phyloP scores from a whole-genome alignment of 2,329 filamentous ascomycete genomes.

The Scedosporium minutisporum region DNA sequence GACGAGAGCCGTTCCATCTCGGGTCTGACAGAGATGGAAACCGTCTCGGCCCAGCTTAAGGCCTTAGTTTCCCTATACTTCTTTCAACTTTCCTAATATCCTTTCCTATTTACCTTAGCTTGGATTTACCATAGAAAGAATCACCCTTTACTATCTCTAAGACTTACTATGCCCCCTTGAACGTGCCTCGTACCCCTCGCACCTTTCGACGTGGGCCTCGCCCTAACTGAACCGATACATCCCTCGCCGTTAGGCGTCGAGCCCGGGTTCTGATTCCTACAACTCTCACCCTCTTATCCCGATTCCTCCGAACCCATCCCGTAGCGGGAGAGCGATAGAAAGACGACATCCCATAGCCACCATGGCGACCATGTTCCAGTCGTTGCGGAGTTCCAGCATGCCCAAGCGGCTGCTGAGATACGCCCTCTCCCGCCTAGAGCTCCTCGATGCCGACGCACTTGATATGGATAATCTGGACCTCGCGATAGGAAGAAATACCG shows the following conservation, averaged over 20 bases:
- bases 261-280: neutral
- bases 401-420: slow-evolving; percentile 85
- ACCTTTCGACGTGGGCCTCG: neutral
- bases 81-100: neutral
- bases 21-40: neutral
- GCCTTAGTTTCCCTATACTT: neutral
- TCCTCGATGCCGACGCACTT: slow-evolving; percentile 79
- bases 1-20: neutral
- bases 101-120: neutral
- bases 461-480: slow-evolving; percentile 82
- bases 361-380: slow-evolving; percentile 67
- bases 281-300: neutral
- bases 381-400: slow-evolving; percentile 59
- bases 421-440: slow-evolving; percentile 70
- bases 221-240: neutral
- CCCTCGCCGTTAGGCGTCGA: neutral
- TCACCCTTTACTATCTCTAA: neutral
- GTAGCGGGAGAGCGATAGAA: neutral
- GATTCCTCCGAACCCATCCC: neutral
- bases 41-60: neutral
- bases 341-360: slow-evolving; percentile 10
- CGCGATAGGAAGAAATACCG: slow-evolving; percentile 69
- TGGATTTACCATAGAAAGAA: neutral
- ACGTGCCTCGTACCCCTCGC: neutral
- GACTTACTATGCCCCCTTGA: neutral